Percentiles rank a stretch among this genome's conserved stretches.
phyloP scores from a whole-genome alignment of 2,329 filamentous ascomycete genomes.

The Microcera coccophila region DNA sequence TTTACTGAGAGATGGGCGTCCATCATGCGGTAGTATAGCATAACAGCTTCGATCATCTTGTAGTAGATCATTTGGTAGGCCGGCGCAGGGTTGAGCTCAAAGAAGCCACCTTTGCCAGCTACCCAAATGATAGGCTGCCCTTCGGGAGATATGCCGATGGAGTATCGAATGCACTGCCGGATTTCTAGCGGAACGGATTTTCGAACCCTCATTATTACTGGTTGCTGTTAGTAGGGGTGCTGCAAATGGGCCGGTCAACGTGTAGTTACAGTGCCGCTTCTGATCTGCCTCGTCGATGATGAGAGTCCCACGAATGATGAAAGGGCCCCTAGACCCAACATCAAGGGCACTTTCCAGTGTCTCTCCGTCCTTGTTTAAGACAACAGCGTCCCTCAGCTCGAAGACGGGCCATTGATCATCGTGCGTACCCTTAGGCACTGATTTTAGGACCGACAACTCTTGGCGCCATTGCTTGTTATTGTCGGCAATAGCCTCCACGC shows the following conservation, averaged over 20 bases:
- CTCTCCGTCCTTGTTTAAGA: slow-evolving; percentile 52
- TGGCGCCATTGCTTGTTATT: slow-evolving; percentile 32
- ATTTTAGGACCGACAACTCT: slow-evolving; percentile 34
- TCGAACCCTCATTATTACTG: slow-evolving; percentile 33
- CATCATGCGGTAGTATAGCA: slow-evolving; percentile 59
- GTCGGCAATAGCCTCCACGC: slow-evolving; percentile 41
- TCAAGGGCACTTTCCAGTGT: slow-evolving; percentile 59
- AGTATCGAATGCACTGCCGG: slow-evolving; percentile 44
- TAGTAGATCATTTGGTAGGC: slow-evolving; percentile 54
- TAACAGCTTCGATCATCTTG: slow-evolving; percentile 60
- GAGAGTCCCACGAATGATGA: slow-evolving; percentile 58
- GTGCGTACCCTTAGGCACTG: slow-evolving; percentile 25
- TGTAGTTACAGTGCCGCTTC: slow-evolving; percentile 34
- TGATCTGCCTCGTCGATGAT: slow-evolving; percentile 45
- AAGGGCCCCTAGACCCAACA: slow-evolving; percentile 56
- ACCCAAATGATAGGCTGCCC: slow-evolving; percentile 62
- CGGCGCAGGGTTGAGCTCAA: slow-evolving; percentile 57
- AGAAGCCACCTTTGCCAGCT: slow-evolving; percentile 58
- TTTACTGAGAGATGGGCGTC: slow-evolving; percentile 48
- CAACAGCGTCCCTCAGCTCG: slow-evolving; percentile 55
- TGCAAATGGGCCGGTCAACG: not conserved
- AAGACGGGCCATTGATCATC: slow-evolving; percentile 59
- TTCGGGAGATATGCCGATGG: slow-evolving; percentile 50
- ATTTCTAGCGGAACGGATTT: slow-evolving; percentile 48
- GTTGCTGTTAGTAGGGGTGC: slow-evolving; percentile 11